phyloP scores from a whole-genome alignment of 2,329 filamentous ascomycete genomes.

The Mollisiaceae sp. region DNA sequence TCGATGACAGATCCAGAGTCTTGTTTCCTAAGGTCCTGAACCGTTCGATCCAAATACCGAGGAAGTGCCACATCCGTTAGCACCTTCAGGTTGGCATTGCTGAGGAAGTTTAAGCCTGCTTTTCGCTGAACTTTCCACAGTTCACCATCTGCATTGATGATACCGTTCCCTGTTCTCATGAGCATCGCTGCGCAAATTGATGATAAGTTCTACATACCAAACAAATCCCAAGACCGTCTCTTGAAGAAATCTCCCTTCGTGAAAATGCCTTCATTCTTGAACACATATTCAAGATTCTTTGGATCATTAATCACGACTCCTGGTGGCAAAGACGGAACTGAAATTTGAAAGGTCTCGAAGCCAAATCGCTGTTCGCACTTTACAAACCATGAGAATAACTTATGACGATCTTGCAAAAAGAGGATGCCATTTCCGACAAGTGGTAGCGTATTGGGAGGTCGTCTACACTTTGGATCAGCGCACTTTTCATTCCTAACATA shows the following conservation, averaged over 20 bases:
- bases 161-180: slow-evolving; percentile 56
- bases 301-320: slow-evolving; percentile 68
- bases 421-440: slow-evolving; percentile 65
- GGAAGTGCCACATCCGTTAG: slow-evolving; percentile 64
- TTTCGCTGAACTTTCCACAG: slow-evolving; percentile 67
- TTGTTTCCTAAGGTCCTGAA: slow-evolving; percentile 45
- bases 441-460: slow-evolving; percentile 47
- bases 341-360: slow-evolving; percentile 65
- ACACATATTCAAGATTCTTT: slow-evolving; percentile 64
- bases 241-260: slow-evolving; percentile 68
- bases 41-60: slow-evolving; percentile 53
- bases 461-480: slow-evolving; percentile 27
- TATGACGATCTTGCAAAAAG: slow-evolving; percentile 64
- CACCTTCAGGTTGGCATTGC: slow-evolving; percentile 58
- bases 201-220: slow-evolving; percentile 48
- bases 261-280: slow-evolving; percentile 65
- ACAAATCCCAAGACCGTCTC: slow-evolving; percentile 63
- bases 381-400: slow-evolving; percentile 67
- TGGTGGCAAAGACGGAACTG: slow-evolving; percentile 65
- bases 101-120: slow-evolving; percentile 65
- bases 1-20: slow-evolving; percentile 49
- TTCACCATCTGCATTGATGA: slow-evolving; percentile 70
- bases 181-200: background rate
- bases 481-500: too few relatives aligned
- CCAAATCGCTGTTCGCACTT: slow-evolving; percentile 61